Base-by-base conservation (phyloP, 1,284 basidiomycete genomes). In the Tylopilus sp. region DNA sequence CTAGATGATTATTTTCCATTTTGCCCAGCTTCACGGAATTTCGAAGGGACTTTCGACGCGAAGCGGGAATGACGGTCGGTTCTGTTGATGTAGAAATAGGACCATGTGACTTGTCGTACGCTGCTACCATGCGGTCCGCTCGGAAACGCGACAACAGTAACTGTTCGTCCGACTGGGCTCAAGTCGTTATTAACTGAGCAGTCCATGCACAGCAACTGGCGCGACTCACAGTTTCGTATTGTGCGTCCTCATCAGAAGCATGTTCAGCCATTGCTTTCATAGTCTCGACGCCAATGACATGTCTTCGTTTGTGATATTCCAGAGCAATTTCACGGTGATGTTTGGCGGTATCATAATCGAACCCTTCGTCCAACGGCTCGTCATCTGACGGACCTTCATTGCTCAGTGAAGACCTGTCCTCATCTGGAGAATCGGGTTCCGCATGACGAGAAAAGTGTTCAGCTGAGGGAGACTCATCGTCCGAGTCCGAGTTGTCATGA, bases 241-340 rank as follows among this genome's bases (percentile, higher is more conserved):
- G 74, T 36, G 75, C 76, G 47, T 76, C 56, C 20, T 68, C 68
- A 19, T 74, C 70, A 56, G 79, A 76, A 31, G 71, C 68, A 61
- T 79, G 78, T 11, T 73, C 72, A 50, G 73, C 73, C 73, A 86
- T 75, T 7, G 77, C 81, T 36, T 72, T 71, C 13, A 77, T 71
- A 35, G 80, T 77, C 43, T 79, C 79, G 31, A 77, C 70, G 1
- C 82, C 81, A 43, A 90, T 76, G 14, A 72, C 74, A 19, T 70
- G 72, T 47, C 86, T 80, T 63, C 83, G 85, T 57, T 77, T 72
- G 63, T 86, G 77, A 64, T 90, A 90, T 54, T 82, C 82, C 35
- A 89, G 63, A n/a, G 84, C 84, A 56, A 90, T 77, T 65, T 89
- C 87, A 28, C 87, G 82, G 57, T 89, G 86, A 61, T 86, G 83